Base-by-base conservation (phyloP, 2,329 filamentous ascomycete genomes). In the Chaetomium sp. region DNA sequence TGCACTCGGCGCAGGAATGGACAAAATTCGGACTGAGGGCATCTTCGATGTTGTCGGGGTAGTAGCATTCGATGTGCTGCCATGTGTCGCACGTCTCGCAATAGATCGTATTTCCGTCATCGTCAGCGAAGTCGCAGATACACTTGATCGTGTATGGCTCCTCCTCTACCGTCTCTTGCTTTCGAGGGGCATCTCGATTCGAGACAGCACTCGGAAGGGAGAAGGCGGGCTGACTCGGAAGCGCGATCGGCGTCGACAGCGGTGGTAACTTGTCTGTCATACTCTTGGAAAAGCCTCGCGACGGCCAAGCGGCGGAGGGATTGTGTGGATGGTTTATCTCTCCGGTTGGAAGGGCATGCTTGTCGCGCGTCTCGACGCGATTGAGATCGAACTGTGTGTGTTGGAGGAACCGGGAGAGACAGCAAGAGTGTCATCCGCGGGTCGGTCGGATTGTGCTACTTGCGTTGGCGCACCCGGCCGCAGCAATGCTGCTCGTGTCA, bases 21-120 rank as follows among this genome's bases (percentile, higher is more conserved):
- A 91, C 83, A 73, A 89, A 90, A 72, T 87, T 84, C 65, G 86
- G 83, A 81, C 89, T 78, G 76, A 93, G 79, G 79, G 90, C 84
- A 82, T 91, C 83, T 76, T 88, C 85, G 75, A 87, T 85, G 72
- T 92, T 91, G 69, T 86, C 77, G 25, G 86, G 86, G 76, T 98
- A 98, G 79, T 96, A 98, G 79, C 95, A 99, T 75, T 93, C 89
- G 73, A 97, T 96, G 78, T 99, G 95, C 79, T 99, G 95, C 95
- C 95, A 99, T 57, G 93, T 95, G 76, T 97, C 91, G 83, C 95
- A 99, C 65, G 84, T 87, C 76, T 98, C 95, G 83, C 95, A 99
- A 78, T 93, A 92, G 68, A 99, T 96, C 66, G 95, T 99, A 78
- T 92, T 94, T 78, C 95, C 95, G 82, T 99, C 95, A 83, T 99